Evolutionary conservation across 805 yeast genomes (phyloP).

Genomic region (Wickerhamiella domercqiae): DNA sequence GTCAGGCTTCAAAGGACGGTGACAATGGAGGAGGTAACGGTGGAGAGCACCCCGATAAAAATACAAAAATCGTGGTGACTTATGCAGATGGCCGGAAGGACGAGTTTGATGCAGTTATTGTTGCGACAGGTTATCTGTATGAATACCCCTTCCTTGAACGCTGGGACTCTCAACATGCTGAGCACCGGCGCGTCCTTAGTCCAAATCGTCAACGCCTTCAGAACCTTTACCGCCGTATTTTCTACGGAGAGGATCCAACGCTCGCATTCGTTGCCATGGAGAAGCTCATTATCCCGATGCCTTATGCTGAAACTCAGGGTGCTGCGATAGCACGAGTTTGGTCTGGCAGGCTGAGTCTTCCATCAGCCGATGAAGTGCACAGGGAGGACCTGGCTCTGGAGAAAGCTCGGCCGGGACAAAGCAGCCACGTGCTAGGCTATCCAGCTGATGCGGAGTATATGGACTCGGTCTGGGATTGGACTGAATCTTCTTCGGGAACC

Average conservation of each 20-base stretch:
- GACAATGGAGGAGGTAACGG: too few relatives aligned
- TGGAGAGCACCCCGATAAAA: too few relatives aligned
- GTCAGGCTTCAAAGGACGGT: too few relatives aligned
- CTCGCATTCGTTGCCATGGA: conserved; percentile 43
- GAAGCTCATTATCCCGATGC: conserved; percentile 22
- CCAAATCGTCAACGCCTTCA: conserved; percentile 34
- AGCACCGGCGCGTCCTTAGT: conserved; percentile 6
- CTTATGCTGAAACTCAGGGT: conserved; percentile 41
- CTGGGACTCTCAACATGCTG: conserved; percentile 7
- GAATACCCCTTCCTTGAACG: conserved; percentile 44
- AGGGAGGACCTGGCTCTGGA: conserved; percentile 29
- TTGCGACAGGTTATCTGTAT: conserved; percentile 63
- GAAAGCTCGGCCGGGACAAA: conserved; percentile 28
- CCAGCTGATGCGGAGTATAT: conserved; percentile 50
- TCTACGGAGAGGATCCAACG: conserved; percentile 46
- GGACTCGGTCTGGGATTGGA: conserved; percentile 27
- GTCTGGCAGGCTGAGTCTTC: conserved; percentile 38
- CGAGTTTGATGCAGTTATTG: conserved; percentile 42
- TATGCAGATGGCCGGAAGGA: conserved; percentile 34
- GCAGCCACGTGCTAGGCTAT: conserved; percentile 38
- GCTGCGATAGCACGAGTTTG: conserved; percentile 48
- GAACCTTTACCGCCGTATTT: conserved; percentile 44
- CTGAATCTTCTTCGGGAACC: conserved; percentile 12
- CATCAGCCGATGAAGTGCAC: conserved; percentile 33
- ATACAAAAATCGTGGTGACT: conserved; percentile 19